phyloP scores from a whole-genome alignment of 2,329 filamentous ascomycete genomes.

The Calonectria naviculata region DNA sequence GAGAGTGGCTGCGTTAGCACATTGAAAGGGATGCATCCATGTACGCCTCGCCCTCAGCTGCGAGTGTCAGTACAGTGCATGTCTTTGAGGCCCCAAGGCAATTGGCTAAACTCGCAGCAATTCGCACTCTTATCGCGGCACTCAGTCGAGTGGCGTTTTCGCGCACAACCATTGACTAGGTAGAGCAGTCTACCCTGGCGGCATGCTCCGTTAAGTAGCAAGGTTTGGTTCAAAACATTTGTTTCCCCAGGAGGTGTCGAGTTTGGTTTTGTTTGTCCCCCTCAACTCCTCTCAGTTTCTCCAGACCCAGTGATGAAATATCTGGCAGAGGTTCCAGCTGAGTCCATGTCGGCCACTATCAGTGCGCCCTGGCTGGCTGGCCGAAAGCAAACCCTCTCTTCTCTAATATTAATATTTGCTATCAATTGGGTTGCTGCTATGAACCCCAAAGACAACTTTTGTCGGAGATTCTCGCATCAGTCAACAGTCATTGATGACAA shows the following conservation, averaged over 20 bases:
- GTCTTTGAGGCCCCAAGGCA: background rate
- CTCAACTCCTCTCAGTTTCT: background rate
- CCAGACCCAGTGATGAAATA: background rate
- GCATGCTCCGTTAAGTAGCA: background rate
- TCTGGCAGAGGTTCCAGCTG: background rate
- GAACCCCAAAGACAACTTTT: constrained; percentile 52
- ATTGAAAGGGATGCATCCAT: background rate
- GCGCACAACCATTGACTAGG: background rate
- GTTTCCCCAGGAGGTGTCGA: background rate
- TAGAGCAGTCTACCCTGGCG: background rate
- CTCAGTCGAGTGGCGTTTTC: background rate
- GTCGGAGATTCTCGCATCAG: constrained; percentile 65
- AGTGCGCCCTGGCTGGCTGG: background rate
- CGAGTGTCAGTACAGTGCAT: background rate
- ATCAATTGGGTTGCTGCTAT: background rate
- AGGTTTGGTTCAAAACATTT: background rate
- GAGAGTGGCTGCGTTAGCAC: background rate
- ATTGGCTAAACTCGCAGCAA: background rate
- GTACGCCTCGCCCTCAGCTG: background rate
- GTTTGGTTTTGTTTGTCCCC: background rate
- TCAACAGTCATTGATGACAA: constrained; percentile 66
- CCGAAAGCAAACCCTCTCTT: background rate
- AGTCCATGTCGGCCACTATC: background rate
- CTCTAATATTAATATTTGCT: background rate
- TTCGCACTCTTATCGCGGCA: background rate